Evolutionary conservation across 75 land plant species (phyloP), one percentile per base, ranked within the genome.

Genomic region (Adiantum capillusveneris): DNA sequence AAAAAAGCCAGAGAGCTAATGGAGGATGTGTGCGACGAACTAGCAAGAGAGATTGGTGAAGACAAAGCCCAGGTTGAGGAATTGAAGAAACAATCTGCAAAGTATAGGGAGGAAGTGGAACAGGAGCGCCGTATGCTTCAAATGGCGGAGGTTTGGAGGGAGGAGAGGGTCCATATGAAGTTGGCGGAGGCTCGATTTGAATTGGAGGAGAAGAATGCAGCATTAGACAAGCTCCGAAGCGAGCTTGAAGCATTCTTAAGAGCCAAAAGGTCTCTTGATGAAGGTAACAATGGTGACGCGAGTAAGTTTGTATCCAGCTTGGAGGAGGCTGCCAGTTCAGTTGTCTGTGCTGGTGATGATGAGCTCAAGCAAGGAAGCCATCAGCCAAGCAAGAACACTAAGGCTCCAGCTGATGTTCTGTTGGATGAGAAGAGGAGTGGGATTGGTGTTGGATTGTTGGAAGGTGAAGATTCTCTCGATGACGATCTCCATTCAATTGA

Each of bases 71-170:
- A 46, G 22, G 22, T 46, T 5, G 50, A 46, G 14, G 50, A 46
- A 14, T 21, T 46, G 17, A 46, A 46, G 17, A 46, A 14, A 14
- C 18, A 46, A 21, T 18, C 18, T 44, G 74, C 71, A 55, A 82
- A 79, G 64, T 59, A 81, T 5, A 69, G 82, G 41, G 99, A 95
- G 53, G 99, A 95, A 58, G 64, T 90, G 5, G 50, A 46, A 46
- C 22, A 46, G 17, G 50, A 46, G 17, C 18, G 50, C 12, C 6
- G 50, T 6, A 21, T 21, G 22, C 50, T 46, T 21, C 50, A 18
- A 46, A n/a, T 46, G 18, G 22, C 22, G 2, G 50, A 46, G 17
- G 50, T 21, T 46, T 46, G 50, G 50, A n/a, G 50, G 18, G 50
- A 46, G 50, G 50, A 46, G 17, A 46, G 50, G 22, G 50, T 46